These are phyloP conservation scores for Symbiodinium natans DNA, from an alignment of 73 alveolate genomes.

Conservation along the genomic window DNA sequence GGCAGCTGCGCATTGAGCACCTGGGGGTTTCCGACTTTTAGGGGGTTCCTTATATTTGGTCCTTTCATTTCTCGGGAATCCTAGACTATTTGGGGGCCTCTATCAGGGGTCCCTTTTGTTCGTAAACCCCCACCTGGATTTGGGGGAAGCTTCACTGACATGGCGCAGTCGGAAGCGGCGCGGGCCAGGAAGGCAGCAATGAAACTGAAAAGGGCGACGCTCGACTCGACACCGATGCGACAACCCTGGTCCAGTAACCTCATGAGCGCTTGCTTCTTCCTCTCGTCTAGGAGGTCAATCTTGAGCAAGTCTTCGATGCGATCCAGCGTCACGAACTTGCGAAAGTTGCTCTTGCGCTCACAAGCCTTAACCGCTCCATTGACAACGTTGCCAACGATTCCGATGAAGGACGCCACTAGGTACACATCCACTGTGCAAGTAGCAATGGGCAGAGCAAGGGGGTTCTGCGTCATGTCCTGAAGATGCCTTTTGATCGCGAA, in stretches of 20 bases:
- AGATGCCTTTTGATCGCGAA: not conserved
- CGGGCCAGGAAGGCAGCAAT: conserved; percentile 56
- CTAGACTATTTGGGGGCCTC: too few species aligned
- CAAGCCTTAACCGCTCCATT: conserved; percentile 55
- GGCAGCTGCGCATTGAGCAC: conserved; percentile 19
- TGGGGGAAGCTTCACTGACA: conserved; percentile 11
- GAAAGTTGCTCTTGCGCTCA: conserved; percentile 8
- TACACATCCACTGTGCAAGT: conserved; percentile 46
- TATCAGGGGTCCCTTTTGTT: too few species aligned
- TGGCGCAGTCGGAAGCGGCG: conserved; percentile 72
- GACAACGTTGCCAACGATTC: conserved; percentile 64
- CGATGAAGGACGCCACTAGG: conserved; percentile 65
- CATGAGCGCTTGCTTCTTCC: not conserved
- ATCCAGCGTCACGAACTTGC: not conserved
- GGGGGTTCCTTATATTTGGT: too few species aligned
- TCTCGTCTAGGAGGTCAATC: not conserved
- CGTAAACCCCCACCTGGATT: too few species aligned
- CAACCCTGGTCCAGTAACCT: conserved; percentile 73
- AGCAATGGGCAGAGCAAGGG: conserved; percentile 46
- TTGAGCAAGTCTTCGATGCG: conserved; percentile 6
- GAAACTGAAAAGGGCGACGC: conserved; percentile 39
- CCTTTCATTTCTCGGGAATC: too few species aligned
- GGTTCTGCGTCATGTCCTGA: conserved; percentile 57
- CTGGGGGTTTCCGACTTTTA: too few species aligned
- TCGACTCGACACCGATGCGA: conserved; percentile 43